Evolutionary conservation across 139 green algal genomes (phyloP), one percentile per base, ranked within the genome.

Genomic region (Volvox reticuliferus): DNA sequence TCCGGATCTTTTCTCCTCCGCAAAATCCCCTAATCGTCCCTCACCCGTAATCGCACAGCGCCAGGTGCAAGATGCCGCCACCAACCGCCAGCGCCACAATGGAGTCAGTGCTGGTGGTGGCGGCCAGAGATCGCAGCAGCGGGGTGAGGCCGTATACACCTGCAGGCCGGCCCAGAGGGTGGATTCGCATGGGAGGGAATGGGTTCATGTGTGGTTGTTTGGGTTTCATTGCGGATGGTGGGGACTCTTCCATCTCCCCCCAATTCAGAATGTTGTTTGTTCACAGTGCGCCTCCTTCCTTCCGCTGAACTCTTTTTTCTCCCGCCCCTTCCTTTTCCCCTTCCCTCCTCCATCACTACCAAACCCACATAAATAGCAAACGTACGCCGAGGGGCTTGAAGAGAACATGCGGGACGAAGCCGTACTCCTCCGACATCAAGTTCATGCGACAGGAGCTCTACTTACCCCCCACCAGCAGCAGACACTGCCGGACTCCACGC

Each of bases 11-110:
- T 9, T 9, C 44, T 14, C 44, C 44, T 55, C 44, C 65, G 6
- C 65, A 5, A 9, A 24, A 26, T 30, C 65, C 65, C 24, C 24
- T 73, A 73, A 12, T 5, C 21, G 6, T 12, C 65, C 21, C 93
- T 86, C 80, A 97, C 93, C 92, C 95, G 94, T 99, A 99, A 90
- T 99, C 97, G 88, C 98, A 94, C 13, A 98, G 91, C 85, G 95
- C 97, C 17, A 99, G 94, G 91, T 99, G 97, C 18, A 94, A 37
- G 6, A 97, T 68, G 32, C 97, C 84, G 37, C 98, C 90, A 20
- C 89, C 82, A 19, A 89, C 92, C 12, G 91, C 92, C 33, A 94
- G 94, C 1, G 97, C 96, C 18, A 97, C 88, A 20, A 99, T 95
- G 14, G 94, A 97, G 96, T 99, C 97, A 19, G 91, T 88, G 89